phyloP scores from a whole-genome alignment of 805 yeast species.

The Nakazawaea populi region DNA sequence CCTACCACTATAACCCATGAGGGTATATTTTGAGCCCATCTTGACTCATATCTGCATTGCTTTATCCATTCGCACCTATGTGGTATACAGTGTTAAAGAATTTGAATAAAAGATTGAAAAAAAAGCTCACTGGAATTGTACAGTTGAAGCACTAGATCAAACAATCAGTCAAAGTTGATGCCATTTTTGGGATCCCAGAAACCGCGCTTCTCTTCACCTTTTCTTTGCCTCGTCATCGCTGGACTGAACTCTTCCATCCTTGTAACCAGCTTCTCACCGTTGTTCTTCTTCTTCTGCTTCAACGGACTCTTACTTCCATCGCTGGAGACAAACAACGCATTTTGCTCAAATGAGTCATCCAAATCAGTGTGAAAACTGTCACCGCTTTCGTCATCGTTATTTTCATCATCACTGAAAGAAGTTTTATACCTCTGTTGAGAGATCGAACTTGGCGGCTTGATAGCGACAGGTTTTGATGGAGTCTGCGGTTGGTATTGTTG shows the following conservation, averaged over 20 bases:
- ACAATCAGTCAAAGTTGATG: constrained; percentile 5
- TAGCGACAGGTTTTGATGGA: neutral
- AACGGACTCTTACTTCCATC: constrained; percentile 7
- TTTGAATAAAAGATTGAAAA: no score
- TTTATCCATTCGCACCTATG: no score
- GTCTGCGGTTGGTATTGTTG: neutral
- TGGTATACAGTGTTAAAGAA: no score
- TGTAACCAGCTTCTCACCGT: neutral
- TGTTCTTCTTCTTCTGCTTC: neutral
- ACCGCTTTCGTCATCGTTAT: no score
- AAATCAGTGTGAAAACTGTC: constrained; percentile 1
- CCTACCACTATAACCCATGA: no score
- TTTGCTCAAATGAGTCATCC: constrained; percentile 1
- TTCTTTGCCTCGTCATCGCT: neutral
- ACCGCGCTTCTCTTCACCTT: neutral
- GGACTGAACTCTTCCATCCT: neutral
- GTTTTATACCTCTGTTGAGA: constrained; percentile 3
- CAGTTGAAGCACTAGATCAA: no score
- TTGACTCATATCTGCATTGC: no score
- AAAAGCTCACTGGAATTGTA: no score
- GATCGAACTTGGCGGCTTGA: neutral
- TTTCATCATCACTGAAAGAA: constrained; percentile 1
- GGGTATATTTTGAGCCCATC: no score
- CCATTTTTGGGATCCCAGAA: constrained; percentile 10
- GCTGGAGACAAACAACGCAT: neutral